Percentiles rank a stretch among this genome's conserved stretches.
Conservation (phyloP, 805 yeast species). For the Teunomyces kruisii region DNA sequence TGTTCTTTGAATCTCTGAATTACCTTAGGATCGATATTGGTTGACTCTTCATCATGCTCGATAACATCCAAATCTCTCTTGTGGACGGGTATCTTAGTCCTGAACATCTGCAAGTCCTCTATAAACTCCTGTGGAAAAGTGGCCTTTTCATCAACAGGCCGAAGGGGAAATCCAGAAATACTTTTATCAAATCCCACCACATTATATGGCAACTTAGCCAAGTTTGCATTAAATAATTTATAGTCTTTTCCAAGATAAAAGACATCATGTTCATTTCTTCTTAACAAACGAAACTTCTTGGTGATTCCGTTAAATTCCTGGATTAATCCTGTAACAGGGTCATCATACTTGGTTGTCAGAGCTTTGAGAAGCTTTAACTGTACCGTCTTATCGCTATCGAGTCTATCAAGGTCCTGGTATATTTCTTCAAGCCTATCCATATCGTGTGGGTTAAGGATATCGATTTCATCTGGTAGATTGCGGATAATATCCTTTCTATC, state of each 20-base stretch:
- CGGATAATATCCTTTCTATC: slow-evolving; percentile 31
- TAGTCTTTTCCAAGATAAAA: slow-evolving; percentile 28
- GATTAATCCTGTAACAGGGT: slow-evolving; percentile 25
- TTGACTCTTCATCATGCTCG: slow-evolving; percentile 18
- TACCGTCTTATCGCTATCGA: slow-evolving; percentile 38
- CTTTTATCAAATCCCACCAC: slow-evolving; percentile 43
- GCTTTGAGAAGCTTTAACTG: slow-evolving; percentile 37
- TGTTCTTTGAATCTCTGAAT: slow-evolving; percentile 4
- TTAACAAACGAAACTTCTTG: slow-evolving; percentile 35
- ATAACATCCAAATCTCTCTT: slow-evolving; percentile 39
- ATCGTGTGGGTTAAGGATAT: slow-evolving; percentile 29
- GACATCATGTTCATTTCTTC: slow-evolving; percentile 33
- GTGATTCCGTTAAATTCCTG: slow-evolving; percentile 38
- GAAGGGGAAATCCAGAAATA: slow-evolving; percentile 38
- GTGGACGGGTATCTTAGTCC: slow-evolving; percentile 27
- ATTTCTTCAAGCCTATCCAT: slow-evolving; percentile 28
- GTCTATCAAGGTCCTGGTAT: slow-evolving; percentile 27
- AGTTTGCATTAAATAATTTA: slow-evolving; percentile 27
- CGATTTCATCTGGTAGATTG: slow-evolving; percentile 37
- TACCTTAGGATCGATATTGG: slow-evolving; percentile 19
- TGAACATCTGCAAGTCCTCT: slow-evolving; percentile 33
- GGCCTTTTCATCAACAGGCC: slow-evolving; percentile 19
- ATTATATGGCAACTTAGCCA: slow-evolving; percentile 34
- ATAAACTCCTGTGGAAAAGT: slow-evolving; percentile 40
- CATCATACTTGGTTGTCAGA: slow-evolving; percentile 31